Base-by-base conservation (phyloP, 1,284 basidiomycete genomes). In the Psilocybe mexicana region DNA sequence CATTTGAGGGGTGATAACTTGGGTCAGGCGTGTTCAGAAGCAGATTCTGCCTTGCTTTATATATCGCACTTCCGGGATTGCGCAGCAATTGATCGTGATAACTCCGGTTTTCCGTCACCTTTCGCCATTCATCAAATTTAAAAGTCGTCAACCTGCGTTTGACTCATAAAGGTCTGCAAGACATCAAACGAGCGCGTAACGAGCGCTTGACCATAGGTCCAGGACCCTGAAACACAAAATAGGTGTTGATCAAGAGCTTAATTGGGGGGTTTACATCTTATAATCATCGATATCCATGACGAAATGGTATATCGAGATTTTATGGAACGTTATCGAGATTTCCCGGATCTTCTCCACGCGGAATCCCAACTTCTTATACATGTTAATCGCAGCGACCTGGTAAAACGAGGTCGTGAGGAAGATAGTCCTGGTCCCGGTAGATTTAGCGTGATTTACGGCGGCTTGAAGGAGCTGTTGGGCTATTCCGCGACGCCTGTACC, bases 401-500 rank as follows among this genome's bases (percentile, higher is more conserved):
- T 53, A 53, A 2, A 42, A 53, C 6, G 52, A 53, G 6, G 52
- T 53, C 6, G 52, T 53, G 25, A 53, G 42, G 52, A 35, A 53
- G 11, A 53, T 30, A 11, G 52, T 18, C 24, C 23, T 18, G 18
- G 36, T 44, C 11, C 28, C 49, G 25, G 38, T 18, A 30, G 36
- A 38, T 18, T 35, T 48, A 0, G 60, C 56, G 28, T 55, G 49
- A 1, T 48, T 48, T 8, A 61, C 12, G 14, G 47, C 52, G 4
- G 53, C 23, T 11, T 28, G 48, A 26, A 58, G 18, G 3, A 61
- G 45, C 12, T 23, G 28, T 2, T 28, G 47, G 2, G 46, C 60
- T 3, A 58, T 36, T 36, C 60, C 56, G 0, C 40, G 52, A 6
- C 43, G 44, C 23, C 56, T 56, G 26, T 55, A 58, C 3, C 25